Evolutionary conservation across 1,284 basidiomycete species (phyloP), one percentile per base, ranked within the genome.

Genomic region (Fomitopsis pinicola): DNA sequence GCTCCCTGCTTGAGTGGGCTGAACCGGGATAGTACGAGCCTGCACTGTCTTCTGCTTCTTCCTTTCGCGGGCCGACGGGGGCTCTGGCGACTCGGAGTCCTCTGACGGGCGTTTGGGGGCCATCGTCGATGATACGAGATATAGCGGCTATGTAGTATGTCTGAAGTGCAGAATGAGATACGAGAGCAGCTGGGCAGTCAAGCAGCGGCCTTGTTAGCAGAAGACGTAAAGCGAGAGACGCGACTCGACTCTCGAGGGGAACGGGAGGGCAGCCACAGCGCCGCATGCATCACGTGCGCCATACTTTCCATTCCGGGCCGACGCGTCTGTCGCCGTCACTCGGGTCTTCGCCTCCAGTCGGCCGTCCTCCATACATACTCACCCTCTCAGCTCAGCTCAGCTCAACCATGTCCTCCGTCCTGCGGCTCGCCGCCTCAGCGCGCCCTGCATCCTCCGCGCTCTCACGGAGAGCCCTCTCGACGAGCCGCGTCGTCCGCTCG

Each of bases 1-100:
- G 22, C 38, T 42, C 26, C 42, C 57, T 17, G 71, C 54, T 59
- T 4, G 72, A 15, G 52, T 38, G 42, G 77, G 61, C 67, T 92
- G 89, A 0, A 90, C 82, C 6, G 81, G 74, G 62, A 92, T 92
- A 2, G 82, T 83, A n/a, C 89, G 82, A 15, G 89, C 88, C 50
- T 75, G 74, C 30, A 76, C 76, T 15, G 88, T 76, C 70, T 86
- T 90, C 60, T 81, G 77, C 69, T 87, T 91, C 77, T 92, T 92
- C 70, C 80, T 83, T 60, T 87, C 83, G 48, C 82, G 78, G 35
- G 80, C 79, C 19, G 76, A 79, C 38, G 74, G 67, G 59, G 81
- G 71, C 3, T 67, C 68, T 3, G 57, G 26, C 4, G 59, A 72
- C 5, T 75, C 72, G 1, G 62, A 54, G 2, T 73, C 71, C 26